Base-by-base conservation (phyloP, 1,284 basidiomycete species). In the Stygiomarasmius scandens region DNA sequence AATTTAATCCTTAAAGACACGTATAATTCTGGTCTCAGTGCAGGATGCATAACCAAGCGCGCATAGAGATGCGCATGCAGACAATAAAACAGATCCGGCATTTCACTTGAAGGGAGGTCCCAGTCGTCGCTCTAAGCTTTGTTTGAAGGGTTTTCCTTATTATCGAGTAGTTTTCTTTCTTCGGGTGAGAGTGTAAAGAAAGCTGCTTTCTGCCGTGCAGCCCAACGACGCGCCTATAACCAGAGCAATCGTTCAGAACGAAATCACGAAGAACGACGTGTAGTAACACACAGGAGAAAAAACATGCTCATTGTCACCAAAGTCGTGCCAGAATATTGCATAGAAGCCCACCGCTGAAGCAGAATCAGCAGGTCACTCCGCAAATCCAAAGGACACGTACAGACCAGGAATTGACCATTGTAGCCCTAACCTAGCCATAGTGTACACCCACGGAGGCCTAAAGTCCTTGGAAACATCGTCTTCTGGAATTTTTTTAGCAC, bases 221-320 rank as follows among this genome's bases (percentile, higher is more conserved):
- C 69, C 83, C 82, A 85, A 65, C 76, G 70, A 24, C 83, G 76
- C 41, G 75, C 64, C 82, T 84, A 53, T n/a, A n/a, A n/a, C n/a
- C n/a, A 49, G 29, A 49, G 34, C 2, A 56, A n/a, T 32, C 11
- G 16, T 44, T 5, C 19, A 36, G 50, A 29, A 10, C 47, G 4
- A 32, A 2, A 8, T 47, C 29, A 45, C 29, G 10, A 14, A 38
- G 3, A 56, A 38, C 34, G 29, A 12, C 24, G 36, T 12, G 24
- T 46, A 34, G 11, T 3, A 44, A 77, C 85, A 64, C 61, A 89
- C 87, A 19, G 85, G 84, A 70, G 78, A 80, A 69, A 89, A 89
- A 34, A 88, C 84, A 67, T 89, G 87, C 32, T 89, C 87, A 51
- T 76, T 72, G 24, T 86, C 83, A 3, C 87, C 87, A 69, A 84